phyloP scores from a whole-genome alignment of 2,329 filamentous ascomycete species.

The Fusarium tupiense region DNA sequence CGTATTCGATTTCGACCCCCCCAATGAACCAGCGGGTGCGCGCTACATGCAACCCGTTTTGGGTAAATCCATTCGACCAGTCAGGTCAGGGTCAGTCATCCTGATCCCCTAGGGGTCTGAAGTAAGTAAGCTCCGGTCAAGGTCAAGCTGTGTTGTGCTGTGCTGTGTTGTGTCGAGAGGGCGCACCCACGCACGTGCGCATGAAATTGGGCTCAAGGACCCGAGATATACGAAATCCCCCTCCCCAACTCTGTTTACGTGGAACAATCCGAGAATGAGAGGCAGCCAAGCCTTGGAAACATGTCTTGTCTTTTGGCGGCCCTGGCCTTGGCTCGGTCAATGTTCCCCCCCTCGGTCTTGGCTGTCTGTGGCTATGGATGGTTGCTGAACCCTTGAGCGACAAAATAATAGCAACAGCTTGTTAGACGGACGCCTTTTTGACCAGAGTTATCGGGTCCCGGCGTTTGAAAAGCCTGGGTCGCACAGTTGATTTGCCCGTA shows the following conservation, averaged over 20 bases:
- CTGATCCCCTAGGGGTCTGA: not conserved
- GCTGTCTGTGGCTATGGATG: not conserved
- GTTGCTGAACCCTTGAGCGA: constrained; percentile 21
- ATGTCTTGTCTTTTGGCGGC: not conserved
- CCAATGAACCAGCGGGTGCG: not conserved
- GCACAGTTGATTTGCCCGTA: constrained; percentile 13
- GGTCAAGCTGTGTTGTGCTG: not conserved
- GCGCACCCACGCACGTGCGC: constrained; percentile 14
- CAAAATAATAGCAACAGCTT: constrained; percentile 26
- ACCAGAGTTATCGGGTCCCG: constrained; percentile 19
- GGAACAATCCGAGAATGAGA: not conserved
- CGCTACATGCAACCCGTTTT: not conserved
- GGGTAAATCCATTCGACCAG: not conserved
- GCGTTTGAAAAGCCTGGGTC: not conserved
- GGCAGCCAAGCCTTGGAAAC: constrained; percentile 8
- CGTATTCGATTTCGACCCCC: not conserved
- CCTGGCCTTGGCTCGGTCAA: constrained; percentile 2
- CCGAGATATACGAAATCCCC: constrained; percentile 42
- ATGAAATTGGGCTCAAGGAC: constrained; percentile 26
- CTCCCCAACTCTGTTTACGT: constrained; percentile 11
- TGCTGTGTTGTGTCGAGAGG: not conserved
- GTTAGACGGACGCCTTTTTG: constrained; percentile 22
- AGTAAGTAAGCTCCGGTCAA: not conserved
- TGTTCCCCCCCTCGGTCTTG: not conserved
- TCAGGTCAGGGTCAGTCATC: not conserved